A percentile compares a stretch with the other conserved stretches of the same genome.
phyloP scores from a whole-genome alignment of 805 yeast genomes.

The Metschnikowia lachancei region DNA sequence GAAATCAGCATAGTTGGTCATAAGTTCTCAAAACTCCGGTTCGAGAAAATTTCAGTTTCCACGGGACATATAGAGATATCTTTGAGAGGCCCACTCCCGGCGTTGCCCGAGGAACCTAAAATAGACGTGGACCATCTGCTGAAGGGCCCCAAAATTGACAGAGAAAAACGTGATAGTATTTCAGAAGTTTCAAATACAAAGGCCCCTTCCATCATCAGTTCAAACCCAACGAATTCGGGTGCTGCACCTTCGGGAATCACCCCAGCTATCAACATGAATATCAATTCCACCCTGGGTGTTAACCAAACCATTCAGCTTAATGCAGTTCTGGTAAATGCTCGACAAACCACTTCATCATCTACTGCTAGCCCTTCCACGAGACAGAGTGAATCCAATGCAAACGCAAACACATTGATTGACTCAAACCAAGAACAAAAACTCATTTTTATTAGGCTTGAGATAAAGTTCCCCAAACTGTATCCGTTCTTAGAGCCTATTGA shows the following conservation, averaged over 20 bases:
- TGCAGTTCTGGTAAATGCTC: background rate
- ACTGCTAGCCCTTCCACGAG: background rate
- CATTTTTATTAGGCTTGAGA: constrained; percentile 65
- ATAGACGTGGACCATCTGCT: background rate
- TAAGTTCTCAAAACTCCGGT: constrained; percentile 79
- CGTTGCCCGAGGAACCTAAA: background rate
- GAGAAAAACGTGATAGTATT: constrained; percentile 3
- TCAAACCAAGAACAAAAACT: constrained; percentile 48
- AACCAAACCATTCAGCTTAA: background rate
- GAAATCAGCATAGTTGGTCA: constrained; percentile 87
- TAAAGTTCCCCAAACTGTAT: constrained; percentile 70
- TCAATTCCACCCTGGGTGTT: background rate
- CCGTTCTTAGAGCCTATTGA: constrained; percentile 56
- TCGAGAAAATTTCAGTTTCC: constrained; percentile 84
- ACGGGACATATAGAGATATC: constrained; percentile 77
- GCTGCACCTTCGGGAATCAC: background rate
- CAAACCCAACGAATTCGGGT: background rate
- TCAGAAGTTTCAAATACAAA: background rate
- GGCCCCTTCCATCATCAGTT: background rate
- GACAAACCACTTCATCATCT: background rate
- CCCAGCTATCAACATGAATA: background rate
- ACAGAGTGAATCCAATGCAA: background rate
- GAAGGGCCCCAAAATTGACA: background rate
- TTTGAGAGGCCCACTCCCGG: constrained; percentile 57
- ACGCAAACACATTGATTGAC: constrained; percentile 6